phyloP scores from a whole-genome alignment of 2,329 filamentous ascomycete species.

The Domatiomyces globalis region DNA sequence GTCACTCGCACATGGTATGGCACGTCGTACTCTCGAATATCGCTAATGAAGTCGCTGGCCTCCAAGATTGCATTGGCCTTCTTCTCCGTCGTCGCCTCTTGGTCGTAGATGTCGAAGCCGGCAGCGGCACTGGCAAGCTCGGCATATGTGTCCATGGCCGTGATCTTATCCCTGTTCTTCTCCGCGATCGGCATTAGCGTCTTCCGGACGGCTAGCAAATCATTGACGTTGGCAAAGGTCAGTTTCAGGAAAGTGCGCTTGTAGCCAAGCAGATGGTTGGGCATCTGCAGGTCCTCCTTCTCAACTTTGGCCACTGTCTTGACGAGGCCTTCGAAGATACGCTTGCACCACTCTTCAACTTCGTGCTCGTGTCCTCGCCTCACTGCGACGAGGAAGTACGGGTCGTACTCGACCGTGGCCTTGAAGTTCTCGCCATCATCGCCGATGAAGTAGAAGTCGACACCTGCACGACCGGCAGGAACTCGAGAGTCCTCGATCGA shows the following conservation, averaged over 20 bases:
- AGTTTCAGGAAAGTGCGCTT: slow-evolving; percentile 76
- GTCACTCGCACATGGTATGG: slow-evolving; percentile 98
- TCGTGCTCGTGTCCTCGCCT: slow-evolving; percentile 79
- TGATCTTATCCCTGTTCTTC: slow-evolving; percentile 91
- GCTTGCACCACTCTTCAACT: slow-evolving; percentile 86
- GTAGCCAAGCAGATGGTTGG: slow-evolving; percentile 89
- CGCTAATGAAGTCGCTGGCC: slow-evolving; percentile 92
- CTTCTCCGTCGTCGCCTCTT: slow-evolving; percentile 64
- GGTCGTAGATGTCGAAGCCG: slow-evolving; percentile 90
- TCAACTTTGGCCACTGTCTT: slow-evolving; percentile 65
- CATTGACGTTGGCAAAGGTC: slow-evolving; percentile 71
- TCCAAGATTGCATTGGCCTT: slow-evolving; percentile 66
- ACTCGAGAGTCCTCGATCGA: slow-evolving; percentile 70
- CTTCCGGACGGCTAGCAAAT: slow-evolving; percentile 71
- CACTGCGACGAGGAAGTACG: slow-evolving; percentile 86
- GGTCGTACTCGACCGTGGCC: slow-evolving; percentile 88
- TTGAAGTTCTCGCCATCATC: slow-evolving; percentile 86
- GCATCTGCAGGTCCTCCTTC: slow-evolving; percentile 88
- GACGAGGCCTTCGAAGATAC: slow-evolving; percentile 65
- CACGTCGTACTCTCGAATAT: slow-evolving; percentile 98
- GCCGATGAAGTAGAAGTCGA: slow-evolving; percentile 96
- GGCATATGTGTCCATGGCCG: slow-evolving; percentile 95
- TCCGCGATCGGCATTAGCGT: slow-evolving; percentile 82
- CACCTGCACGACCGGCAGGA: slow-evolving; percentile 69
- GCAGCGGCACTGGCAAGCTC: slow-evolving; percentile 75